A percentile compares a stretch with the other conserved stretches of the same genome.
phyloP scores from a whole-genome alignment of 169 alveolate genomes.

The Plasmodium gonderi region DNA sequence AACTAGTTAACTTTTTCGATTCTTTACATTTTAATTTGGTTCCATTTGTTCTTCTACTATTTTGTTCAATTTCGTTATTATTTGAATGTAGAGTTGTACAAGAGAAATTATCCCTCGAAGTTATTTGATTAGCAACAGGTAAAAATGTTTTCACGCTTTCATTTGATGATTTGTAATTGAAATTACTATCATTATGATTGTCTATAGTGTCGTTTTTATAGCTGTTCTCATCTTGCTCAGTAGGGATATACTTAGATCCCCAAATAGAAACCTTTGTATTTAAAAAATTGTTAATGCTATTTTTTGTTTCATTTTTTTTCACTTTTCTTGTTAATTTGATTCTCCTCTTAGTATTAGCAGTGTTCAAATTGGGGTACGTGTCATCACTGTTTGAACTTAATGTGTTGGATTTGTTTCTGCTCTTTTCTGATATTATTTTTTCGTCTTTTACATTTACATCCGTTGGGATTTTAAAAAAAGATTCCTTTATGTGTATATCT shows the following conservation, averaged over 20 bases:
- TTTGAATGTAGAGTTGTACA: slow-evolving; percentile 39
- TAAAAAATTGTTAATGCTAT: neutral
- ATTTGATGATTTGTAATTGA: slow-evolving; percentile 4
- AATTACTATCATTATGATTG: neutral
- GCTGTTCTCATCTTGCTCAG: neutral
- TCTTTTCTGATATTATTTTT: neutral
- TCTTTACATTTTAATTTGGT: slow-evolving; percentile 18
- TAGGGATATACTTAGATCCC: neutral
- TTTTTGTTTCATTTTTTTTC: neutral
- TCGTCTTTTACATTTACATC: neutral
- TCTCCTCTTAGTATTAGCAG: neutral
- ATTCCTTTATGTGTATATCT: neutral
- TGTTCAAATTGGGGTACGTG: neutral
- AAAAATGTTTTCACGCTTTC: slow-evolving; percentile 38
- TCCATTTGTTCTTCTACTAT: neutral
- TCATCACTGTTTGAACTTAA: neutral
- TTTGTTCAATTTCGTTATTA: slow-evolving; percentile 4
- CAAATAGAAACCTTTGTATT: neutral
- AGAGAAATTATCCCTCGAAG: slow-evolving; percentile 18
- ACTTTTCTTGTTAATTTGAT: slow-evolving; percentile 28
- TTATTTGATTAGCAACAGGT: neutral
- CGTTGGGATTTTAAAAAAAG: neutral
- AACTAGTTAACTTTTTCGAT: neutral
- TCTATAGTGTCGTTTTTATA: neutral
- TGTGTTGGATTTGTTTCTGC: neutral